Evolutionary conservation across 768 basidiomycete species (phyloP), one percentile per base, ranked within the genome.

Genomic region (Lactarius tabidus): DNA sequence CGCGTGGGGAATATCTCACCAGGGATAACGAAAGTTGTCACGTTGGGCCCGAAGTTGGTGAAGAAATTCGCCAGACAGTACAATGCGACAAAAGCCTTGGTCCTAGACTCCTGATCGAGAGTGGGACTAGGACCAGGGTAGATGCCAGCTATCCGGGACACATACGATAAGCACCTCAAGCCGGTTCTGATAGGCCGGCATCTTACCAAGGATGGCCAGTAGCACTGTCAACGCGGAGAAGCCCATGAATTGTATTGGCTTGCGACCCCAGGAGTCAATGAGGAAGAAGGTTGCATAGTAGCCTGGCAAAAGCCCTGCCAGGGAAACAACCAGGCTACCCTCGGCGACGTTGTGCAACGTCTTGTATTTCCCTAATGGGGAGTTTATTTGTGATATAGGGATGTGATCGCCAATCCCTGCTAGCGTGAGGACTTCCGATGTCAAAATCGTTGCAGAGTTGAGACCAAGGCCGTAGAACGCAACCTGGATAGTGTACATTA

Each of bases 401-500:
- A 63, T 8, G 15, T 82, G 72, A 9, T 74, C 72, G 58, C 91
- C 91, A 73, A 89, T 91, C 33, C 87, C 86, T 71, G 93, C 65
- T 1, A 4, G 51, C 14, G 28, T 36, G 12, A 66, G 60, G 41
- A 66, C 48, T 0, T 18, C 90, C 23, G 88, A 83, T 61, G 79
- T 74, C 61, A 95, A 79, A 67, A 95, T 89, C 72, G 85, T 84
- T 36, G 84, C 80, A 2, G 86, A 89, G 76, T 95, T 95, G 59
- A 96, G 83, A 60, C 91, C 89, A 41, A 96, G 82, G 63, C 92
- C 93, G 73, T 95, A 94, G 78, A 91, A 95, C 7, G 92, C 91
- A 64, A 95, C 85, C 85, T 90, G 59, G 36, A 23, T 12, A 8
- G 10, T 12, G 6, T 18, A 43, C 12, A 53, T 66, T 20, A 62